A percentile compares a stretch with the other conserved stretches of the same genome.
Conservation (phyloP, 2,329 filamentous ascomycete genomes). For the Penicillium brasilianum region DNA sequence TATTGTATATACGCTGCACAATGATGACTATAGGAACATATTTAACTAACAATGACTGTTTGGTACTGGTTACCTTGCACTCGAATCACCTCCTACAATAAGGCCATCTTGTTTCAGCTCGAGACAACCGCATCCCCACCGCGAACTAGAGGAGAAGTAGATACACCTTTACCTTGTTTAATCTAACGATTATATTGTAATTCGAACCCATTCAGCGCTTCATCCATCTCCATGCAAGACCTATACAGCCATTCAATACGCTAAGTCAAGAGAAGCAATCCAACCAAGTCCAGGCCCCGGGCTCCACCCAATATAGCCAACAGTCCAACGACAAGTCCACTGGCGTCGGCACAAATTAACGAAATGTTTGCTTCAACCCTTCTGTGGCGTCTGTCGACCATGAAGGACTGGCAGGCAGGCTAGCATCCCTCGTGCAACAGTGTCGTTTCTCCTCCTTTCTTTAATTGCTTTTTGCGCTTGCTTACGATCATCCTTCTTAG, state of each 20-base stretch:
- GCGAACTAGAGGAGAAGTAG: not conserved
- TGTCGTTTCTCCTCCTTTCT: not conserved
- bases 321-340: too few relatives aligned
- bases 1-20: not conserved
- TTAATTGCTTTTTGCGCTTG: not conserved
- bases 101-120: not conserved
- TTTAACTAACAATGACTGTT: too few relatives aligned
- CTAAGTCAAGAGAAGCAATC: not conserved
- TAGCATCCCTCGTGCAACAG: not conserved
- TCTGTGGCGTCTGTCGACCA: conserved; percentile 10
- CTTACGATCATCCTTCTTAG: not conserved
- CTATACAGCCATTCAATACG: not conserved
- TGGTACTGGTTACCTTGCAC: not conserved
- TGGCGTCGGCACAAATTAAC: not conserved
- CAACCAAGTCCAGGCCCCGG: not conserved
- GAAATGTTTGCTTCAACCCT: conserved; percentile 6
- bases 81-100: not conserved
- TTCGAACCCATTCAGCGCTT: not conserved
- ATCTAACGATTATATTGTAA: not conserved
- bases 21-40: not conserved
- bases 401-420: conserved; percentile 11
- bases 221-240: not conserved
- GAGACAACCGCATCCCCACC: not conserved
- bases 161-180: not conserved
- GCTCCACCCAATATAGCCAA: not conserved